Evolutionary conservation across 225 moss, liverwort and hornwort species (phyloP).

Genomic region (Thuidium tamariscinum): DNA sequence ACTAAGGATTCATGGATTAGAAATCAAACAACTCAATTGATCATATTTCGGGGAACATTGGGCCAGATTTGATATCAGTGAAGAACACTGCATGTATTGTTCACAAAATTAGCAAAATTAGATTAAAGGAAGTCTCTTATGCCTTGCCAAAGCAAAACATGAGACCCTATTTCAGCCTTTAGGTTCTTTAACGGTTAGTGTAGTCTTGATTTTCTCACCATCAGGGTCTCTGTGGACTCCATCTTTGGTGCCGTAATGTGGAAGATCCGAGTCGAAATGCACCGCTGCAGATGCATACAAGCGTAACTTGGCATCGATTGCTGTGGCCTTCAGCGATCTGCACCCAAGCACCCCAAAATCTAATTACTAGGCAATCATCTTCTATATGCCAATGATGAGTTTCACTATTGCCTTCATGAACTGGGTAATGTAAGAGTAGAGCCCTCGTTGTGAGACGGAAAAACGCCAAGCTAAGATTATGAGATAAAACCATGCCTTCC

Average conservation of each 20-base stretch:
- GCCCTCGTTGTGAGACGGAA: background rate
- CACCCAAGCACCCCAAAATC: background rate
- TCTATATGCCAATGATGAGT: background rate
- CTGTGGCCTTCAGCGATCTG: slow-evolving; percentile 77
- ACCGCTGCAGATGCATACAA: slow-evolving; percentile 49
- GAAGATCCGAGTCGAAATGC: slow-evolving; percentile 74
- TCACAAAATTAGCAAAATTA: background rate
- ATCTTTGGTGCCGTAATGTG: slow-evolving; percentile 65
- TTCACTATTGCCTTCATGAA: background rate
- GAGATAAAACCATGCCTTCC: background rate
- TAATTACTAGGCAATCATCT: background rate
- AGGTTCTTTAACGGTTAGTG: background rate
- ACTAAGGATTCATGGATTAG: background rate
- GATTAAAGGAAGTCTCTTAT: background rate
- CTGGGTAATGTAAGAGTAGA: background rate
- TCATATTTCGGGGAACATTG: background rate
- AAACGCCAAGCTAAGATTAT: background rate
- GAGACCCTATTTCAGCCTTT: background rate
- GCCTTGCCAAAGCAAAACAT: background rate
- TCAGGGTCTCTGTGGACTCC: slow-evolving; percentile 73
- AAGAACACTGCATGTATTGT: background rate
- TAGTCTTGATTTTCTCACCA: slow-evolving; percentile 2
- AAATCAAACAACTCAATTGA: background rate
- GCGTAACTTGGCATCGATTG: slow-evolving; percentile 52
- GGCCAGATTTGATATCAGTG: background rate